Percentiles rank a stretch among this genome's conserved stretches.
Conservation (phyloP, 305 asterid species). For the Solanum hybrid region DNA sequence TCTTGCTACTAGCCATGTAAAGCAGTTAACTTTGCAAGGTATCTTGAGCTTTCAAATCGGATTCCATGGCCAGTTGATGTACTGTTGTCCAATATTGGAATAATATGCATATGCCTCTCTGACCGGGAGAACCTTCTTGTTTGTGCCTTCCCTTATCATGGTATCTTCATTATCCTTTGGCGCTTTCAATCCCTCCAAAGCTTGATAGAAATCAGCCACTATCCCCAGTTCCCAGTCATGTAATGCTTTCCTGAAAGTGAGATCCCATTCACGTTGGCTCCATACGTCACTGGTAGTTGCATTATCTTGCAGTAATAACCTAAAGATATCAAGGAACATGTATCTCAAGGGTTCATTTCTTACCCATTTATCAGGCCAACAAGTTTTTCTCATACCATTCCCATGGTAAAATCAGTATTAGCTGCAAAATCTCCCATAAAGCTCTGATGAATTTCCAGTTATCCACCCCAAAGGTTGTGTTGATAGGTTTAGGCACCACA, state of each 20-base stretch:
- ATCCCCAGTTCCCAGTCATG: no score
- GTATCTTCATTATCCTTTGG: no score
- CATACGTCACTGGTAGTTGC: no score
- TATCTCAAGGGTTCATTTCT: no score
- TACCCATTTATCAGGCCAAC: neutral
- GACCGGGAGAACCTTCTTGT: neutral
- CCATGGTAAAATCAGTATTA: neutral
- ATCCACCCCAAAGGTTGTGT: neutral
- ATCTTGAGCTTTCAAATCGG: neutral
- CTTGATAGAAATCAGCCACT: no score
- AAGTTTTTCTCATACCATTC: neutral
- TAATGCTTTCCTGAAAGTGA: no score
- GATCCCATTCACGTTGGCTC: no score
- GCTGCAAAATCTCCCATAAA: neutral
- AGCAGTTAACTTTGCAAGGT: neutral
- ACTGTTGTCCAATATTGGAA: neutral
- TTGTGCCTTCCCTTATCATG: no score
- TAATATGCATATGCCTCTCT: neutral
- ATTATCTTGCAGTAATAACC: no score
- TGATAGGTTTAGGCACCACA: neutral
- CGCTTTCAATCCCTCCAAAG: no score
- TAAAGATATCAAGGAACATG: no score
- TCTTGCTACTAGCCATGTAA: neutral
- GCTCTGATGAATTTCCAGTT: neutral
- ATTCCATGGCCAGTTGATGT: neutral